Percentiles rank a stretch among this genome's conserved stretches.
Conservation (phyloP, 345 rosid genomes). For the Clausena lansium region DNA sequence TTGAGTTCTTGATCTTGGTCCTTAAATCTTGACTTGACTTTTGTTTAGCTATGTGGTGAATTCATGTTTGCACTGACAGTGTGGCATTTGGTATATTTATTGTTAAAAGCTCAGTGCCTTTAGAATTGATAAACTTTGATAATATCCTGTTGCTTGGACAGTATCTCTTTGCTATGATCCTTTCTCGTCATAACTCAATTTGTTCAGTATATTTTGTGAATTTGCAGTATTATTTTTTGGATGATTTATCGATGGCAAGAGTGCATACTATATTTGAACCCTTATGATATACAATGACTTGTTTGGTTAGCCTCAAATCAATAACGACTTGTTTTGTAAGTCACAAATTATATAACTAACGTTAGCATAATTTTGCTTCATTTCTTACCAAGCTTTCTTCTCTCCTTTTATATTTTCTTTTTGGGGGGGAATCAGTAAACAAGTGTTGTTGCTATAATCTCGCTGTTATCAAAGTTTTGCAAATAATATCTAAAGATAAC, state of each 20-base stretch:
- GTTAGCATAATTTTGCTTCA: not conserved
- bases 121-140: not conserved
- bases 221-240: not conserved
- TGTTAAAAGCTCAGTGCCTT: not conserved
- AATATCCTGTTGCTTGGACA: not conserved
- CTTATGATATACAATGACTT: not conserved
- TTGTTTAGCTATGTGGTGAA: not conserved
- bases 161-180: not conserved
- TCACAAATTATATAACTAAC: not conserved
- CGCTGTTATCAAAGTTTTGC: not conserved
- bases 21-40: not conserved
- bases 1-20: not conserved
- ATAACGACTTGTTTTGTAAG: not conserved
- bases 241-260: not conserved
- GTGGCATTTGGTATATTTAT: not conserved
- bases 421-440: not conserved
- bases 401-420: not conserved
- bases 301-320: not conserved
- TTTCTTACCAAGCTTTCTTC: no score
- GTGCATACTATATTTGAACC: no score
- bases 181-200: not conserved
- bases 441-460: not conserved
- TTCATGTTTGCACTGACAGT: not conserved
- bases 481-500: not conserved
- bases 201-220: not conserved